These are phyloP conservation scores for Datisca glomerata DNA, from an alignment of 306 rosid genomes.

Conservation along the genomic window DNA sequence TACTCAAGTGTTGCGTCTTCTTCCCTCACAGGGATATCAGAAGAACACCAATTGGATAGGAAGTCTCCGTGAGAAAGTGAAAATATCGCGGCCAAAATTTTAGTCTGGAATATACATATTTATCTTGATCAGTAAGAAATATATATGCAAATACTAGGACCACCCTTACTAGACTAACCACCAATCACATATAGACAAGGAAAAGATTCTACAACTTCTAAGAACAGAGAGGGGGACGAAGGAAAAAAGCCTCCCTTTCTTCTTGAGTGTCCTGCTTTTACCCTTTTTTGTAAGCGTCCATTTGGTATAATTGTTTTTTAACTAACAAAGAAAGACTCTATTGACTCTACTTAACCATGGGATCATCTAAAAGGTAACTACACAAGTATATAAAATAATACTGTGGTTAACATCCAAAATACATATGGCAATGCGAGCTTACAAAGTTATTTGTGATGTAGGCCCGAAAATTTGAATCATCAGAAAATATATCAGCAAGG, in stretches of 20 bases:
- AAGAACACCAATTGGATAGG: constrained; percentile 88
- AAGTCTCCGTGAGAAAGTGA: constrained; percentile 77
- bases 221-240: no score
- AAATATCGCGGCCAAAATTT: constrained; percentile 81
- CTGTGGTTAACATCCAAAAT: no score
- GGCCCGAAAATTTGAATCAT: constrained; percentile 89
- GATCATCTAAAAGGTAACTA: no score
- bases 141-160: constrained; percentile 5
- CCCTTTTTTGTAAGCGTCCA: no score
- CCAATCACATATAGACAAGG: constrained; percentile 12
- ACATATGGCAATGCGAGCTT: no score
- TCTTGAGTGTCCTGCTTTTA: no score
- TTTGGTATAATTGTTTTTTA: no score
- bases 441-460: constrained; percentile 64
- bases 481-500: constrained; percentile 83
- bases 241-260: no score
- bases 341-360: no score
- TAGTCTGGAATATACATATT: constrained; percentile 46
- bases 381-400: no score
- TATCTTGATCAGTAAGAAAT: constrained; percentile 10
- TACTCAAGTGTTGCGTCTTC: constrained; percentile 72
- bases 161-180: constrained; percentile 15
- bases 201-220: background rate
- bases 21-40: constrained; percentile 61
- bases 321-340: no score